Base-by-base conservation (phyloP, 2,329 filamentous ascomycete genomes). In the Beauveria scarabaeidicola region DNA sequence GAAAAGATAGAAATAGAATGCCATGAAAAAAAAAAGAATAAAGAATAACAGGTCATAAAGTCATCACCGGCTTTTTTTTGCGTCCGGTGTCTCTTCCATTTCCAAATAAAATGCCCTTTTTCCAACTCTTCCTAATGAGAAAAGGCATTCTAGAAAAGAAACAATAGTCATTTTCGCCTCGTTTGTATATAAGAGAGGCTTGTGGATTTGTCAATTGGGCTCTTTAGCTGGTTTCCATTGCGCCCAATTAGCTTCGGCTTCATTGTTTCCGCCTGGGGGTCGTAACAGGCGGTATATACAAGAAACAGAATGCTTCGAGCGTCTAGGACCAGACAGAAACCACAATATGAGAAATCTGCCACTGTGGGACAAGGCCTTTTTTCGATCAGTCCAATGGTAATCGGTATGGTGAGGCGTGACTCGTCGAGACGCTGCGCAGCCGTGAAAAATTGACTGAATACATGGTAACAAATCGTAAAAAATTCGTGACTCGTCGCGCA, bases 251-350 rank as follows among this genome's bases (percentile, higher is more conserved):
- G 19, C 19, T 21, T 38, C 36, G n/a, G 53, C 63, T 67, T 66
- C 65, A 67, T 66, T n/a, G 11, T 48, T 67, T 61, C 67, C 68
- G 69, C 71, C 71, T 73, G 71, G 66, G 65, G 64, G 63, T 72
- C 71, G 66, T 73, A 69, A 73, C 71, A 73, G 71, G 71, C 65
- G 54, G 38, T 59, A 50, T 38, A 58, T 50, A 29, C 47, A 19
- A 53, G 17, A 25, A 29, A 50, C 23, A 41, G 19, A 43, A 19
- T 4, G 25, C 36, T 6, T 51, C 32, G 25, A 51, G 6, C 9
- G 21, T 36, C 27, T 17, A 40, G 53, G 68, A 64, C 65, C 66
- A 66, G 67, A 64, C 64, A 63, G 60, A 64, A 66, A 63, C 61
- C 64, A 66, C 61, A 63, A 62, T 52, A 59, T 44, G 64, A 65